These are phyloP conservation scores for Ceratocystis colombiana DNA, from an alignment of 2,329 filamentous ascomycete genomes.

Conservation along the genomic window DNA sequence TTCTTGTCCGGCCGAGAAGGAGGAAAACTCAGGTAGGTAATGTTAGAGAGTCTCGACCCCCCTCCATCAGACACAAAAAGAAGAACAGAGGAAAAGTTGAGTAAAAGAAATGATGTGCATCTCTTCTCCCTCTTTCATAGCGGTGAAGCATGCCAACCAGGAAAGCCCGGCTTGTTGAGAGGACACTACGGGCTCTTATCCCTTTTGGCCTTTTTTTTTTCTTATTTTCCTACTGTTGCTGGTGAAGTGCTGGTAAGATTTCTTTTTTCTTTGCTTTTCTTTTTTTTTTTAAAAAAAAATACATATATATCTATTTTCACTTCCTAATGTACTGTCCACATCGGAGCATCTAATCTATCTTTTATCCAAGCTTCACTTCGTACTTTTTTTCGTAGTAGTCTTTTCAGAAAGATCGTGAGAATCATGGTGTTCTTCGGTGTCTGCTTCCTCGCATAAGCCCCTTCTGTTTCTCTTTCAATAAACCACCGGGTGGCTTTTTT, in stretches of 20 bases:
- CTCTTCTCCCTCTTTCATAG: constrained; percentile 5
- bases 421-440: background rate
- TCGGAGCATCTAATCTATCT: background rate
- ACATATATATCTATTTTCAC: too few species aligned
- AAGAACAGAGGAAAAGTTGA: background rate
- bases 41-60: background rate
- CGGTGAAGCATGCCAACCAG: constrained; percentile 17
- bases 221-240: background rate
- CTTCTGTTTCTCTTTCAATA: background rate
- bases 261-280: too few species aligned
- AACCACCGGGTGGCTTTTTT: background rate
- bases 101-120: background rate
- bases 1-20: background rate
- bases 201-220: constrained; percentile 13
- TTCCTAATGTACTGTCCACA: background rate
- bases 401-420: background rate
- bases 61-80: background rate
- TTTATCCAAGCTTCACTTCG: too few species aligned
- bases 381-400: background rate
- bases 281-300: too few species aligned
- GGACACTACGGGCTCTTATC: background rate
- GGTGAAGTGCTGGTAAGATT: too few species aligned
- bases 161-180: constrained; percentile 6
- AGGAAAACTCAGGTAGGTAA: background rate
- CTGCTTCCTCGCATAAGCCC: background rate